Conservation (phyloP, 1,284 basidiomycete genomes). For the Cutaneotrichosporon dermatis region DNA sequence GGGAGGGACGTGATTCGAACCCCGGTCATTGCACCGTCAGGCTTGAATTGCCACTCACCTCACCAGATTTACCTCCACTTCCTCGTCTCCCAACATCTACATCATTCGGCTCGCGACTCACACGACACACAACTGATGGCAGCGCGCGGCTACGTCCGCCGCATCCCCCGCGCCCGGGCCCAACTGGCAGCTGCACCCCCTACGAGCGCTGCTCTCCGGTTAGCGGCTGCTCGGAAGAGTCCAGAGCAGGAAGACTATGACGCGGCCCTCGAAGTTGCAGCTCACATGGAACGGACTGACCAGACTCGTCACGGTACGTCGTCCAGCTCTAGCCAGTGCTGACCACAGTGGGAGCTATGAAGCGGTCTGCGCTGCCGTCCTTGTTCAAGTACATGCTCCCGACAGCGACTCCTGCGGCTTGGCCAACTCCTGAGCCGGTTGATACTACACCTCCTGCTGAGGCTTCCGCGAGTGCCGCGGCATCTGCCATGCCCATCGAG, state of each 20-base stretch:
- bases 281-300: background rate
- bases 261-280: constrained; percentile 1
- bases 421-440: background rate
- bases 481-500: background rate
- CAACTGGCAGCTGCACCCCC: background rate
- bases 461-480: background rate
- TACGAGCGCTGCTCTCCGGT: background rate
- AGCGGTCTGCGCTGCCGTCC: constrained; percentile 17
- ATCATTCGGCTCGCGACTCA: background rate
- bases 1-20: too few species aligned
- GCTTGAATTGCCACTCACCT: too few species aligned
- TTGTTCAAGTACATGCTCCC: constrained; percentile 17
- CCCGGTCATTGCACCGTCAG: too few species aligned
- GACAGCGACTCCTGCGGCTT: background rate
- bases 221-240: background rate
- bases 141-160: background rate
- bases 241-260: constrained; percentile 9
- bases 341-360: constrained; percentile 5
- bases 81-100: too few species aligned
- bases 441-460: too few species aligned
- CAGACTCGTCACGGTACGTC: background rate
- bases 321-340: background rate
- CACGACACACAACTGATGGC: background rate
- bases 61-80: too few species aligned
- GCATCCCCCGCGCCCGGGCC: background rate